phyloP scores from a whole-genome alignment of 768 basidiomycete genomes.

The Suillus brevipes region DNA sequence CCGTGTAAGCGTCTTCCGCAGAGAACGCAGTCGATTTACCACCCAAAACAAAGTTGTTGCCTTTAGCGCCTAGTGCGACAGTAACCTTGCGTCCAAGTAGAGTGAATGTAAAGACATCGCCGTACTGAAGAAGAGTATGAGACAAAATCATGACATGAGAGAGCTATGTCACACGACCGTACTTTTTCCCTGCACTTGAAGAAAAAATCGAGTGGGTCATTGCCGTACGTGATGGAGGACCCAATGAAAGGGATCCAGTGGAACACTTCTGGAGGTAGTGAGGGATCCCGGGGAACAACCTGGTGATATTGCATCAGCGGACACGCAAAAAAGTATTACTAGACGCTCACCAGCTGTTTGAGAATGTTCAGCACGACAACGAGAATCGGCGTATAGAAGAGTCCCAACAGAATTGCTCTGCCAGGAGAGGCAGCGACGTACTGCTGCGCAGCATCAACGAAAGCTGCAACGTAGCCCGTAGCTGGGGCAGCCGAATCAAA shows the following conservation, averaged over 20 bases:
- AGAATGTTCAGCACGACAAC: conserved; percentile 73
- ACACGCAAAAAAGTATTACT: not conserved
- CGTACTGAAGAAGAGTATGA: conserved; percentile 58
- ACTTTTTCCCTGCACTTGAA: conserved; percentile 79
- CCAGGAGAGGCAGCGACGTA: conserved; percentile 27
- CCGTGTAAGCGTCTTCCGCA: conserved; percentile 97
- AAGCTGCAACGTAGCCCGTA: conserved; percentile 26
- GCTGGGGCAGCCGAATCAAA: conserved; percentile 22
- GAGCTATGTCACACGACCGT: conserved; percentile 11
- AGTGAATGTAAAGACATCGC: conserved; percentile 95
- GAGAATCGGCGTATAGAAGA: conserved; percentile 70
- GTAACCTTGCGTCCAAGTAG: conserved; percentile 88
- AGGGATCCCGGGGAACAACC: conserved; percentile 67
- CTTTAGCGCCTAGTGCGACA: conserved; percentile 86
- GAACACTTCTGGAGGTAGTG: conserved; percentile 88
- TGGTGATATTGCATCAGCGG: conserved; percentile 30
- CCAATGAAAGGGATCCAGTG: conserved; percentile 91
- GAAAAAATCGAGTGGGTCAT: conserved; percentile 91
- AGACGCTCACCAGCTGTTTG: conserved; percentile 67
- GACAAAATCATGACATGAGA: not conserved
- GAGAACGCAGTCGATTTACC: conserved; percentile 91
- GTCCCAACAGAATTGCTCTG: conserved; percentile 35
- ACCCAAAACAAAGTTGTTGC: conserved; percentile 92
- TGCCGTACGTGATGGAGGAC: conserved; percentile 85
- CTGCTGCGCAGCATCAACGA: conserved; percentile 17